Evolutionary conservation across 441 rosid species (phyloP).

Genomic region (Eugenia klotzschiana): DNA sequence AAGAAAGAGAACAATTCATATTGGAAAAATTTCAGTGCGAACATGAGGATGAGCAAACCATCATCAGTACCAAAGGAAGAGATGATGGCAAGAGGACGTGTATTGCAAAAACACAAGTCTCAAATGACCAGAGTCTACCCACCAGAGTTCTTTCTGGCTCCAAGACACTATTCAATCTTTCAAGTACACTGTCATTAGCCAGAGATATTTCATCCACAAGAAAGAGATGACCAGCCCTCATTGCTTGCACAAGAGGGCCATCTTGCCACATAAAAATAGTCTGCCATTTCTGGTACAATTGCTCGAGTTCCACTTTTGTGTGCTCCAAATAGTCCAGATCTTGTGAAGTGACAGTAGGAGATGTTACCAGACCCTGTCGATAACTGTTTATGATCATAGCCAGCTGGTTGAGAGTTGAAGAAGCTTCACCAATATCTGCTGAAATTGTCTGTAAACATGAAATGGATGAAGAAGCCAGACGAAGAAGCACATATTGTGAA

Average conservation of each 20-base stretch:
- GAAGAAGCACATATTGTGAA: background rate
- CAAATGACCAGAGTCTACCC: slow-evolving; percentile 2
- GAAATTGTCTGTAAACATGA: slow-evolving; percentile 41
- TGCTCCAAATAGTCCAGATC: slow-evolving; percentile 47
- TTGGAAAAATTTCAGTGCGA: background rate
- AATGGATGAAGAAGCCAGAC: slow-evolving; percentile 5
- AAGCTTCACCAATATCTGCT: slow-evolving; percentile 54
- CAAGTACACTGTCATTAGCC: slow-evolving; percentile 98
- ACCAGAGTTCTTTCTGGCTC: slow-evolving; percentile 92
- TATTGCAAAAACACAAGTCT: background rate
- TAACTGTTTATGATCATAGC: slow-evolving; percentile 22
- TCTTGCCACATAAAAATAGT: slow-evolving; percentile 91
- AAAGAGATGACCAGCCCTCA: slow-evolving; percentile 81
- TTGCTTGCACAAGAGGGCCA: slow-evolving; percentile 93
- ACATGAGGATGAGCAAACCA: background rate
- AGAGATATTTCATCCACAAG: slow-evolving; percentile 95
- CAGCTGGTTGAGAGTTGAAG: slow-evolving; percentile 42
- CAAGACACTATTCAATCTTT: slow-evolving; percentile 89
- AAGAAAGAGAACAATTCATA: background rate
- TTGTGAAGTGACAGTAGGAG: slow-evolving; percentile 18
- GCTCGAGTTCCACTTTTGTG: slow-evolving; percentile 35
- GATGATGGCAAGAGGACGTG: background rate
- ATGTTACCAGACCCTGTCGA: slow-evolving; percentile 27
- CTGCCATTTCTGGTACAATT: slow-evolving; percentile 68
- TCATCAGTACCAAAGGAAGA: background rate